A percentile compares a stretch with the other conserved stretches of the same genome.
These are phyloP conservation scores for Scheffersomyces titani DNA, from an alignment of 1,139 yeast species.

Conservation along the genomic window DNA sequence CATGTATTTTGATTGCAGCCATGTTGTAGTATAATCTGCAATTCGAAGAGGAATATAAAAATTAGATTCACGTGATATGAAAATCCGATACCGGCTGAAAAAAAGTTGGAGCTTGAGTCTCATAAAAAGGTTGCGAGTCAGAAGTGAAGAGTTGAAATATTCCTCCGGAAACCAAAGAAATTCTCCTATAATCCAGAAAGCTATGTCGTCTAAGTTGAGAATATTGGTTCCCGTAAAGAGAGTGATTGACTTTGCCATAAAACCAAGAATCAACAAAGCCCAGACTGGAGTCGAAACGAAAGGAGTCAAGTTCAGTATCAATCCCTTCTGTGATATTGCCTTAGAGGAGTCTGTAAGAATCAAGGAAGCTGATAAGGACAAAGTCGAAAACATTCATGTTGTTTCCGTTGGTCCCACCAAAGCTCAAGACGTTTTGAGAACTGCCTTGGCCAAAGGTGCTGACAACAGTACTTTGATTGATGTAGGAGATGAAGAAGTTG, in stretches of 20 bases:
- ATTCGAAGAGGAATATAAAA: too few relatives aligned
- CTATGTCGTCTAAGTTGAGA: conserved; percentile 57
- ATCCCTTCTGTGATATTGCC: conserved; percentile 98
- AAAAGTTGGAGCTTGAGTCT: neutral
- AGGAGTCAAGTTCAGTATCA: conserved; percentile 90
- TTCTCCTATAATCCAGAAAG: neutral
- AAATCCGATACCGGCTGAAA: neutral
- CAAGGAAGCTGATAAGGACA: conserved; percentile 65
- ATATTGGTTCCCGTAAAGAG: conserved; percentile 93
- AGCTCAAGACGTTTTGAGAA: conserved; percentile 84
- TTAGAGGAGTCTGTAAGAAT: conserved; percentile 86
- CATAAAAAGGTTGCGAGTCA: neutral
- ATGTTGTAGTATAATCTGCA: too few relatives aligned
- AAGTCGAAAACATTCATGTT: conserved; percentile 83
- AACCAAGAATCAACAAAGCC: conserved; percentile 89
- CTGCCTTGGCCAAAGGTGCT: conserved; percentile 93
- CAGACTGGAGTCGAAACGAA: conserved; percentile 84
- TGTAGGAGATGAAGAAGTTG: conserved; percentile 70
- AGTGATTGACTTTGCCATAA: conserved; percentile 90
- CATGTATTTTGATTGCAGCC: too few relatives aligned
- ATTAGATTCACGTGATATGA: too few relatives aligned
- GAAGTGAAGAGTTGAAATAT: neutral
- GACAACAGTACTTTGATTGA: conserved; percentile 84
- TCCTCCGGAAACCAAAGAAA: neutral
- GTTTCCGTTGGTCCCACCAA: conserved; percentile 90